phyloP scores from a whole-genome alignment of 208 protist species.

The Naegleria gruberi region DNA sequence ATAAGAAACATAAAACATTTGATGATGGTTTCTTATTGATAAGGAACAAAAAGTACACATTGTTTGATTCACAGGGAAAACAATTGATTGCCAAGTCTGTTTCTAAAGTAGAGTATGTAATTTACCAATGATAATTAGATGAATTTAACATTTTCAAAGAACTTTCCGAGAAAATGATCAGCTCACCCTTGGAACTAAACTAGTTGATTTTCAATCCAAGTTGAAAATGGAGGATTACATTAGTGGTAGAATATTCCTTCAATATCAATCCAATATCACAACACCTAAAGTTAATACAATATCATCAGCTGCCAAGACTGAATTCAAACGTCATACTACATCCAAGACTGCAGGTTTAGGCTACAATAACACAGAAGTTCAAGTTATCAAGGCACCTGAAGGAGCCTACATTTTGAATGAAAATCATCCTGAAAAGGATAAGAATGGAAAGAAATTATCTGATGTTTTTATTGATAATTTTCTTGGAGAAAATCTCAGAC shows the following conservation, averaged over 20 bases:
- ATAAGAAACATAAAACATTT: conserved; percentile 29
- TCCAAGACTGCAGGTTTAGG: not conserved
- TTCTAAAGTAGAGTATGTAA: not conserved
- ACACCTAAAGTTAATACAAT: not conserved
- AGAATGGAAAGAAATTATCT: not conserved
- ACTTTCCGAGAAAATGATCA: not conserved
- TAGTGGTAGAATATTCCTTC: conserved; percentile 14
- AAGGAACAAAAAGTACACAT: not conserved
- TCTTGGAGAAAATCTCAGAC: conserved; percentile 48
- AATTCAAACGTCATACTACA: not conserved
- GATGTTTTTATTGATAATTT: conserved; percentile 25
- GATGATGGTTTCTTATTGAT: conserved; percentile 18
- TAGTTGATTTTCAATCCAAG: not conserved
- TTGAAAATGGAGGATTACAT: not conserved
- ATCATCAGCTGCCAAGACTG: not conserved
- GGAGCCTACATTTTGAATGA: not conserved
- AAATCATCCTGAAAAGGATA: conserved; percentile 3
- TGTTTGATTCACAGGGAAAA: conserved; percentile 15
- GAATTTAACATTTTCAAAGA: not conserved
- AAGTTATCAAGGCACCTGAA: not conserved
- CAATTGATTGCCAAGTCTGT: not conserved
- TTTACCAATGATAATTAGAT: not conserved
- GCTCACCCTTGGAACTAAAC: not conserved
- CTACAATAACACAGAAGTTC: not conserved
- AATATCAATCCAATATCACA: not conserved